Evolutionary conservation across 768 basidiomycete species (phyloP), one percentile per base, ranked within the genome.

Genomic region (Boletus reticuloceps): DNA sequence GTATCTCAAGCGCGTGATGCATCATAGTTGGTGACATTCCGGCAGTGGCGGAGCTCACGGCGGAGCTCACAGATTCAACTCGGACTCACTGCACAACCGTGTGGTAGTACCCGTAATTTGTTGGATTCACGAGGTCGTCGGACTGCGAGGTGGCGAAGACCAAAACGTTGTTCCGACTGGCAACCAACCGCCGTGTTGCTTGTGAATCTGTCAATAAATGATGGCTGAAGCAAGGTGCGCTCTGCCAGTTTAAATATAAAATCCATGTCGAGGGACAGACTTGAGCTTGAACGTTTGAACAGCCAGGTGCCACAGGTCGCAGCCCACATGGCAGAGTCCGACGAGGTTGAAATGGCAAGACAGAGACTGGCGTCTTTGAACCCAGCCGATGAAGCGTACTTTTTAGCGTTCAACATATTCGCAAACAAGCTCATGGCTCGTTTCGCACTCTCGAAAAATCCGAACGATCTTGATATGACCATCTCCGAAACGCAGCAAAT

Each of bases 401-500:
- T 61, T 16, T 3, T 25, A 20, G 41, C 52, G 19, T 57, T 67
- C 34, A 38, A 52, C 14, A 20, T 16, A 9, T 39, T 67, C 27
- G 58, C 58, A 13, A 17, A 17, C 25, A 41, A 38, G 3, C 62
- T 68, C 17, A 34, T 64, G 44, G 39, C 54, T 20, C 65, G 64
- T 34, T 74, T 71, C 38, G 17, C 56, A 27, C 59, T 36, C n/a
- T 56, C 52, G 6, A 51, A 69, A 40, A 56, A 67, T 29, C 44
- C 53, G 14, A 39, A 50, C 6, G 70, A 72, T 43, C 55, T 75
- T 20, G 55, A 66, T 19, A 63, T 69, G 41, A 61, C 63, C 16
- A 55, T 75, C 43, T 22, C 46, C 7, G 38, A 49, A 16, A 47
- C 34, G 29, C 54, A 55, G 53, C 54, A 58, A 31, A 50, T 63